Base-by-base conservation (phyloP, 2,329 filamentous ascomycete species). In the Verticillium longisporum region DNA sequence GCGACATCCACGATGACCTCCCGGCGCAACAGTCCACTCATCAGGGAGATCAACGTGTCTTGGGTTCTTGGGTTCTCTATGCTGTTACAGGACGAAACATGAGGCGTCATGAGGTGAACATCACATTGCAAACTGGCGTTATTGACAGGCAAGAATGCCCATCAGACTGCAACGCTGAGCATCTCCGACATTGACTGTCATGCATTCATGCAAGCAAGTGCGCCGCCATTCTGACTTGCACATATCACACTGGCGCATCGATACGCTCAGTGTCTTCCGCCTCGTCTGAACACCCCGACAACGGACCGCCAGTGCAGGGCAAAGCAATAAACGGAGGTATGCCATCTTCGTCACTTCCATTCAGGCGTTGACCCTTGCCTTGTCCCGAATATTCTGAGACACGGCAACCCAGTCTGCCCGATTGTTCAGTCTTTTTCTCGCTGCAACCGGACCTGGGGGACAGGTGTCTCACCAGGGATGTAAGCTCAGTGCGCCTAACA, bases 321-420 rank as follows among this genome's bases (percentile, higher is more conserved):
- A 53, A 53, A 53, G 9, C 45, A 26, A 21, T 10, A 10, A 11
- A 10, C 18, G 6, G 21, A 53, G 45, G 45, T 18, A 53, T 53
- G 45, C 45, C 45, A 53, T 53, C 5, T 53, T 53, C 45, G 45
- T 53, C 45, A 53, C 45, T 11, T 53, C 45, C 45, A 53, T 53
- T 53, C 45, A 53, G 21, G 45, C 45, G 45, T 18, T 18, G 6
- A 31, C 38, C n/a, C 45, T 18, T 53, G 21, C n/a, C 45, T 18
- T 53, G 7, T 21, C 45, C 45, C 45, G 45, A 21, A n/a, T 4
- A 18, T 21, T 10, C 4, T 57, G 56, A 58, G 56, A 58, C 56
- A 58, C 32, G 56, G 56, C 38, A 50, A 7, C 18, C 13, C 18
- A 58, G 56, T 58, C 56, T 58, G 56, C 56, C 56, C 56, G 56